phyloP scores from a whole-genome alignment of 2,329 filamentous ascomycete species.

The Trichoderma atrobrunneum region DNA sequence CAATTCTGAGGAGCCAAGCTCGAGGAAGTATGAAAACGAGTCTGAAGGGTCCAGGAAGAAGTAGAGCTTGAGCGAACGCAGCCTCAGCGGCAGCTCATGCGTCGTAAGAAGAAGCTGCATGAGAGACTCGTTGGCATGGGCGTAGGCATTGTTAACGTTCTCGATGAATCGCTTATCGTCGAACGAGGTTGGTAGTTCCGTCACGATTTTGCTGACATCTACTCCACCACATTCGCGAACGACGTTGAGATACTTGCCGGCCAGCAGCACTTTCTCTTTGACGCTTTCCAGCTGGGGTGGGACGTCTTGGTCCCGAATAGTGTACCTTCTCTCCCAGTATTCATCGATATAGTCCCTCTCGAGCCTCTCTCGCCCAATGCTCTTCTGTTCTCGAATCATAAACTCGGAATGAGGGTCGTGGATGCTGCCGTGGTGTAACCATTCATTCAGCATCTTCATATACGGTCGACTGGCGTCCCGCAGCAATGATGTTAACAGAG shows the following conservation, averaged over 20 bases:
- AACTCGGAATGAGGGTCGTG: constrained; percentile 94
- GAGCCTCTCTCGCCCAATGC: constrained; percentile 83
- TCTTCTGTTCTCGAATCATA: constrained; percentile 91
- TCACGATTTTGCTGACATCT: constrained; percentile 83
- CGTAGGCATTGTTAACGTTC: constrained; percentile 93
- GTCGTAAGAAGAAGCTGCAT: constrained; percentile 89
- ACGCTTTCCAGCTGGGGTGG: constrained; percentile 88
- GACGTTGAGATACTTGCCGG: constrained; percentile 96
- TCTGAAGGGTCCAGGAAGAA: constrained; percentile 98
- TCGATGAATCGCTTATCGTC: constrained; percentile 90
- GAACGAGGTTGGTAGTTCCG: constrained; percentile 87
- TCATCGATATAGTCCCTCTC: constrained; percentile 98
- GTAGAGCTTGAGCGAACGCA: constrained; percentile 94
- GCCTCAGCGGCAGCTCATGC: constrained; percentile 80
- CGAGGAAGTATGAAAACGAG: constrained; percentile 97
- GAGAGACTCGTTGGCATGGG: constrained; percentile 90
- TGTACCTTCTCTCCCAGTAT: constrained; percentile 98
- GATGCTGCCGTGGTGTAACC: constrained; percentile 94
- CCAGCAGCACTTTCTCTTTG: constrained; percentile 90
- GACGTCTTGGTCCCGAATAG: constrained; percentile 84
- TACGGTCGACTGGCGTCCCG: constrained; percentile 90
- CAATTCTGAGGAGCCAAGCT: constrained; percentile 83
- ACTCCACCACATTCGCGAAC: constrained; percentile 96
- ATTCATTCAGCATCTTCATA: constrained; percentile 98
- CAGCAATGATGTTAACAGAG: constrained; percentile 75